Evolutionary conservation across 2,329 filamentous ascomycete genomes (phyloP), one percentile per base, ranked within the genome.

Genomic region (Rhytidhysteron rufulum): DNA sequence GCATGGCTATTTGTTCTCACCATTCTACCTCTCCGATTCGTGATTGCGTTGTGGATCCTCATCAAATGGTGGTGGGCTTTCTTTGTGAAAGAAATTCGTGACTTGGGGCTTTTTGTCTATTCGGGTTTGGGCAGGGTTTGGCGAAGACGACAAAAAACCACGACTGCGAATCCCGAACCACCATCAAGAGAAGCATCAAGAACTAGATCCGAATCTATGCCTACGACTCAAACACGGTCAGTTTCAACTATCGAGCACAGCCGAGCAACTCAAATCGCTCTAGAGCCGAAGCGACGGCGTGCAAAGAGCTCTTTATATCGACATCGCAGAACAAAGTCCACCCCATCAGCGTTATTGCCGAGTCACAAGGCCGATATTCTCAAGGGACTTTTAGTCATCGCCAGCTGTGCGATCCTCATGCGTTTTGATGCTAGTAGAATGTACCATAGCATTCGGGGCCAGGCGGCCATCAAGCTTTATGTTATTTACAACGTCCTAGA

Each of bases 401-500:
- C 80, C 55, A 96, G 88, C 58, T 95, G 88, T 53, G 72, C 85
- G 37, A 81, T 91, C 11, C 73, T 98, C 37, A 91, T 95, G 82
- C 83, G 80, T 18, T 84, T 98, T 33, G 94, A 98, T 62, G 93
- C 93, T 5, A 96, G 90, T 60, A 82, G 90, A 37, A 96, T 97
- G 88, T 98, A 98, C 59, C 93, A 98, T 64, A 90, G 90, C 55
- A 95, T 98, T 54, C 85, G 91, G 34, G 93, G 89, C 0, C 93
- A 98, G 65, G 91, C 90, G 2, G 90, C 91, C 6, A 96, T 98
- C 69, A 98, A 98, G 62, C 78, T 98, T 9, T 98, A 98, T 63
- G 93, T 98, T 43, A 97, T 98, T 40, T 98, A 95, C 73, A 98
- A 98, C 58, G 87, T 96, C 24, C 79, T 98, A 4, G 93, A 98